A percentile compares a stretch with the other conserved stretches of the same genome.
Conservation (phyloP, 2,329 filamentous ascomycete genomes). For the Mycosphaerella sp. region DNA sequence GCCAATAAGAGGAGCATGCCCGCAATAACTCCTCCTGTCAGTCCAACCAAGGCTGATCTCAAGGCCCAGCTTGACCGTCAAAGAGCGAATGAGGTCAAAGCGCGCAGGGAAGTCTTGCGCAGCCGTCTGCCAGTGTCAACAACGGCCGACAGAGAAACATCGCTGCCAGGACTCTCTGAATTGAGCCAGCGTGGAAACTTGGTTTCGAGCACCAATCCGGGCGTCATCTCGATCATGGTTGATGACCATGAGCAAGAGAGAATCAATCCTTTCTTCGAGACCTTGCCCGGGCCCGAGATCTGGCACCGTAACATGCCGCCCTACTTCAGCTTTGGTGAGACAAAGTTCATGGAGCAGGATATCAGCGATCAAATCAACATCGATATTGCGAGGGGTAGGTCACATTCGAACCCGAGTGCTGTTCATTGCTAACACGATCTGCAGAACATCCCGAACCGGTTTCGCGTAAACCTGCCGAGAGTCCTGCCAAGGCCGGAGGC, state of each 20-base stretch:
- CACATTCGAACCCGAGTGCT: not conserved
- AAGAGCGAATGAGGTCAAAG: not conserved
- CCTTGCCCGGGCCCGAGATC: slow-evolving; percentile 26
- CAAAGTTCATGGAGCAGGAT: slow-evolving; percentile 26
- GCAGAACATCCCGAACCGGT: not conserved
- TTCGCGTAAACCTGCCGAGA: too few species aligned
- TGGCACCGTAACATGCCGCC: slow-evolving; percentile 31
- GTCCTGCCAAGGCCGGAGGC: too few species aligned
- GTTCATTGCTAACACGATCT: not conserved
- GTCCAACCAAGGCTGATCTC: not conserved
- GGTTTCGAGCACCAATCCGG: slow-evolving; percentile 19
- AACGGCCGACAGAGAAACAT: not conserved
- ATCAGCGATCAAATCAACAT: slow-evolving; percentile 27
- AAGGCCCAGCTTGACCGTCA: not conserved
- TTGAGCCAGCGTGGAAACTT: slow-evolving; percentile 10
- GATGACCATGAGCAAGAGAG: slow-evolving; percentile 2
- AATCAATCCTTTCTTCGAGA: slow-evolving; percentile 28
- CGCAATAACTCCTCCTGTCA: slow-evolving; percentile 1
- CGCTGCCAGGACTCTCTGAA: not conserved
- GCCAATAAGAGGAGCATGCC: not conserved
- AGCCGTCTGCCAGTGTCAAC: not conserved
- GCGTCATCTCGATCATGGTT: slow-evolving; percentile 7
- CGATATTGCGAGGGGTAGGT: slow-evolving; percentile 28
- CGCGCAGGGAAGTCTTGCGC: not conserved
- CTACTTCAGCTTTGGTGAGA: slow-evolving; percentile 32